Evolutionary conservation across 2,329 filamentous ascomycete species (phyloP).

Genomic region (Juglanconis oblonga): DNA sequence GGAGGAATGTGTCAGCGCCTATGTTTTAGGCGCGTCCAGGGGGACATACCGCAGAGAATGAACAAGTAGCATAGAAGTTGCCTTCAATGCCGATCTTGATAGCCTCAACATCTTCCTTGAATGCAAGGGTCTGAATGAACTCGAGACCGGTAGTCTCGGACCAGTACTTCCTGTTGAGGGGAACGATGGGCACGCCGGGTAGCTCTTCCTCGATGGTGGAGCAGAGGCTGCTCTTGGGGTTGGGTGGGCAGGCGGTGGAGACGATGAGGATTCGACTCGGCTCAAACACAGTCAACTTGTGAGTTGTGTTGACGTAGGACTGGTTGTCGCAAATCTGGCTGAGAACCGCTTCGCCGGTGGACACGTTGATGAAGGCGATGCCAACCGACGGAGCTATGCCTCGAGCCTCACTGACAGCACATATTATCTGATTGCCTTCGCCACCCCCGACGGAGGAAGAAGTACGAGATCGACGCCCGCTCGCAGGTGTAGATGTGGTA

Average conservation of each 20-base stretch:
- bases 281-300: constrained; percentile 79
- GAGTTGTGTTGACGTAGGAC: constrained; percentile 82
- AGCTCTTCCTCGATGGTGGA: constrained; percentile 72
- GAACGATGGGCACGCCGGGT: constrained; percentile 56
- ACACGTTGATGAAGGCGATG: constrained; percentile 81
- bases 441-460: constrained; percentile 40
- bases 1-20: background rate
- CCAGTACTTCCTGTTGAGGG: constrained; percentile 78
- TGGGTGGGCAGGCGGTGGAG: constrained; percentile 62
- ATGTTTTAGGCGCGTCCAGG: fast-evolving
- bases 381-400: constrained; percentile 82
- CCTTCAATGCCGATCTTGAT: constrained; percentile 76
- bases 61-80: constrained; percentile 84
- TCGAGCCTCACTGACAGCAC: constrained; percentile 84
- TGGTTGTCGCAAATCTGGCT: constrained; percentile 93
- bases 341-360: constrained; percentile 78
- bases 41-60: constrained; percentile 69
- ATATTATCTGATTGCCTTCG: constrained; percentile 72
- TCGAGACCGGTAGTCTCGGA: constrained; percentile 75
- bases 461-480: constrained; percentile 43
- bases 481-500: constrained; percentile 32
- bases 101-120: constrained; percentile 74
- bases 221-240: constrained; percentile 69
- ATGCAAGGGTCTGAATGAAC: constrained; percentile 75
- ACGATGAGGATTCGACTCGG: constrained; percentile 80